Evolutionary conservation across 2,329 filamentous ascomycete species (phyloP), one percentile per base, ranked within the genome.

Genomic region (Neofusicoccum umdonicola): DNA sequence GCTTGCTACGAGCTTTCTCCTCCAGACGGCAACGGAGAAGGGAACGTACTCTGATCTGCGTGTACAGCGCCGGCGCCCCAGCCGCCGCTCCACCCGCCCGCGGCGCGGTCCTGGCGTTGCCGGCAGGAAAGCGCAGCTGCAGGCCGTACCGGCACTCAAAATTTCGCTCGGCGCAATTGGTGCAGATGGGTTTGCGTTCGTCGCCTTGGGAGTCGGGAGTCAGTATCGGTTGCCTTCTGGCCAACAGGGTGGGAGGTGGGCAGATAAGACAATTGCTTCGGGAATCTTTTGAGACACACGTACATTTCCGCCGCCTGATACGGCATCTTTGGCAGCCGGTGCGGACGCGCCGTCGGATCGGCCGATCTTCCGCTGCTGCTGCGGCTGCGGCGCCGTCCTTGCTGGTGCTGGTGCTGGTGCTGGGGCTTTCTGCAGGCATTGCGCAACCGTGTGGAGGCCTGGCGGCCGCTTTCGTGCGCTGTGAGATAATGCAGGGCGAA

Each of bases 321-420:
- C 82, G 79, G 73, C 82, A 84, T 62, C 80, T 81, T 67, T 82
- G 73, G 71, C 81, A 84, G 13, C 82, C 81, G 1, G 81, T 81
- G 56, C 56, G 56, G 9, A 60, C 56, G 41, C 56, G 56, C 4
- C 56, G 56, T 12, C 56, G 56, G 44, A 47, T 44, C 56, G 56
- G 56, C 31, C 56, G 56, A 60, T 60, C 56, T 39, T 60, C 56
- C 56, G 27, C 31, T 7, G 56, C 27, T 31, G 27, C 27, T 31
- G 27, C 27, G 27, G 27, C 27, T 31, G 27, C 27, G 27, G 27
- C 27, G 27, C 27, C 27, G 27, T 31, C 6, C 4, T 31, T 31
- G 27, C 27, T 31, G 27, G 27, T 45, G 22, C 15, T 45, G 41
- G 11, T 19, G 56, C 27, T 31, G 27, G 27, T 45, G 22, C 15